Conservation (phyloP, 75 land plant genomes). For the Sequoia sempervirens region DNA sequence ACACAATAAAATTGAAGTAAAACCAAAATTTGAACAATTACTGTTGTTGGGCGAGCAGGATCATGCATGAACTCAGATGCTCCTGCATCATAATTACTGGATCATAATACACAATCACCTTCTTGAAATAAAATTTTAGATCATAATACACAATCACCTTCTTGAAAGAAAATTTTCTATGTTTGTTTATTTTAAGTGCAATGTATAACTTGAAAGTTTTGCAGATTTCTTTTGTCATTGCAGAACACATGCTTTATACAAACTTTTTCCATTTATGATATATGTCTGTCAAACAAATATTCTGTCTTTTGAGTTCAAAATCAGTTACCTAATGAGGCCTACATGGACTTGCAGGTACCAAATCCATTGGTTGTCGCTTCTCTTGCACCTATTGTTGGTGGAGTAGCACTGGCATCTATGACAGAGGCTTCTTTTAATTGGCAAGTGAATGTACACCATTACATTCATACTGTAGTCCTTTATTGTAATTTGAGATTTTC, state of each 20-base stretch:
- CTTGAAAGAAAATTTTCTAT: no score
- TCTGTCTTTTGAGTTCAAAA: not conserved
- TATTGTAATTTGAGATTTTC: not conserved
- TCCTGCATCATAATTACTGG: not conserved
- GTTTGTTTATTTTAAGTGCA: no score
- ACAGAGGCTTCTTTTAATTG: conserved; percentile 97
- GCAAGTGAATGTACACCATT: conserved; percentile 26
- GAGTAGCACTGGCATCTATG: conserved; percentile 87
- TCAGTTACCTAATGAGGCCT: conserved; percentile 3
- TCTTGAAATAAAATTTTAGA: not conserved
- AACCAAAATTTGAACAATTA: no score
- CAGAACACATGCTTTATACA: not conserved
- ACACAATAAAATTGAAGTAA: not conserved
- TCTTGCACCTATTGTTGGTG: conserved; percentile 90
- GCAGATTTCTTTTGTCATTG: not conserved
- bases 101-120: not conserved
- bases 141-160: no score
- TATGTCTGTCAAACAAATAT: not conserved
- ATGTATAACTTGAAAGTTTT: not conserved
- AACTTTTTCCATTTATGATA: not conserved
- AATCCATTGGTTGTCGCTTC: conserved; percentile 62
- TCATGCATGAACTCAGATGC: no score
- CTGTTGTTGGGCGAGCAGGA: no score
- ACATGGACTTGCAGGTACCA: conserved; percentile 47
- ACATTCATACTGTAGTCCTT: not conserved